Base-by-base conservation (phyloP, 139 green algal genomes). In the Chlamydomonas incerta region DNA sequence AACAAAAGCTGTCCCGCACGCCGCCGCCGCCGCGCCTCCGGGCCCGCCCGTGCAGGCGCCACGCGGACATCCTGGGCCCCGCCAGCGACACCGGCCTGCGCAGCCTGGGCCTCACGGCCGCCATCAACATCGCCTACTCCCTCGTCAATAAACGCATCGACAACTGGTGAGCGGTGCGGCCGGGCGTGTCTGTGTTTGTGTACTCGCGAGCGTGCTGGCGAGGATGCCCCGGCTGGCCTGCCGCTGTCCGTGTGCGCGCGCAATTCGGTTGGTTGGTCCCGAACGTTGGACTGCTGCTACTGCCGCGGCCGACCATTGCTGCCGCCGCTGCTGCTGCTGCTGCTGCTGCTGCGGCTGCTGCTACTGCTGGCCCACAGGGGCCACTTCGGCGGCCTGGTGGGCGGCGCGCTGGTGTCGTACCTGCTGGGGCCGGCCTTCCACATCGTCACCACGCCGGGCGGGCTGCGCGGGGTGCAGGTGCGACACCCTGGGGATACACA, bases 381-480 rank as follows among this genome's bases (percentile, higher is more conserved):
- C 5, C 93, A 96, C 74, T 3, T 91, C 1, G 93, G 93, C 18
- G 93, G 93, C 0, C 35, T 95, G 66, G 18, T 95, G 58, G 92
- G 86, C 37, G 93, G 93, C 20, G 91, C 87, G 28, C 29, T 79
- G 29, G 72, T 89, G 62, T 86, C 89, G 0, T 91, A 62, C 50
- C 57, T 92, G 41, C 85, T 95, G 62, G 93, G 93, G 0, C 93
- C 93, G 3, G 50, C 60, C 18, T 67, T 92, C 1, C 47, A 60
- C 8, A 60, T 21, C 55, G 55, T 15, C 23, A 18, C 11, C 5
- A 20, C 18, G 11, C 26, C 55, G 18, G 70, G 28, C 9, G n/a
- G 20, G 63, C 28, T 52, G 77, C 37, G 41, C 15, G 72, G 46
- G 55, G 62, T 68, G 57, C 17, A 57, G 65, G 82, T 60, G 72